Percentiles rank a stretch among this genome's conserved stretches.
phyloP scores from a whole-genome alignment of 345 rosid genomes.

The Syzygium jambos region DNA sequence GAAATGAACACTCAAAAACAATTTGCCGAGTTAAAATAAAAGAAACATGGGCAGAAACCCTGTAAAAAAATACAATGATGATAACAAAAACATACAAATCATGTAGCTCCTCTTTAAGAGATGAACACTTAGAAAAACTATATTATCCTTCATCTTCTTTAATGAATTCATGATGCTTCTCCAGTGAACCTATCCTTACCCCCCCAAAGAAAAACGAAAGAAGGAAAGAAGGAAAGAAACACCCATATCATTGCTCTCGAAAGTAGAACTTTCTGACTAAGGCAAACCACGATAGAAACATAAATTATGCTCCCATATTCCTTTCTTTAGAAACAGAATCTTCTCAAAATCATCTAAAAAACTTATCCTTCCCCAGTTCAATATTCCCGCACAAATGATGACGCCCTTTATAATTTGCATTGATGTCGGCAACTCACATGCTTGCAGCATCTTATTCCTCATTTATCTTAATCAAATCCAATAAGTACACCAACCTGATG shows the following conservation, averaged over 20 bases:
- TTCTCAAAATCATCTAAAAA: not conserved
- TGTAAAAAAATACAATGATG: not conserved
- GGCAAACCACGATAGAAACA: not conserved
- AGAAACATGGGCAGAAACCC: not conserved
- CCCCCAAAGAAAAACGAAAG: not conserved
- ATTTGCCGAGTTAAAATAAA: not conserved
- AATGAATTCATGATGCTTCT: not conserved
- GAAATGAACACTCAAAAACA: too few relatives aligned
- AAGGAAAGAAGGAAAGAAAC: not conserved
- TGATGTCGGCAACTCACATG: constrained; percentile 12
- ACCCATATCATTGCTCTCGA: not conserved
- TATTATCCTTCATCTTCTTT: not conserved
- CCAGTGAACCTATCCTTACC: not conserved
- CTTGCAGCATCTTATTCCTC: not conserved
- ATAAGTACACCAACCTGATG: not conserved
- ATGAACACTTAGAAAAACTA: not conserved
- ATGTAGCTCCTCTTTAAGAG: not conserved
- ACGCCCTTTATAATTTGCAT: not conserved
- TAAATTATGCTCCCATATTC: not conserved
- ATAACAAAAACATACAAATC: not conserved
- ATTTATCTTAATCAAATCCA: not conserved
- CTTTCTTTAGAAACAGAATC: not conserved
- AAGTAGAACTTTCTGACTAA: not conserved
- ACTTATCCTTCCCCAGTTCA: not conserved
- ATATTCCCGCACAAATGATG: not conserved